Conservation (phyloP, 441 rosid species). For the Adansonia madagascariensis region DNA sequence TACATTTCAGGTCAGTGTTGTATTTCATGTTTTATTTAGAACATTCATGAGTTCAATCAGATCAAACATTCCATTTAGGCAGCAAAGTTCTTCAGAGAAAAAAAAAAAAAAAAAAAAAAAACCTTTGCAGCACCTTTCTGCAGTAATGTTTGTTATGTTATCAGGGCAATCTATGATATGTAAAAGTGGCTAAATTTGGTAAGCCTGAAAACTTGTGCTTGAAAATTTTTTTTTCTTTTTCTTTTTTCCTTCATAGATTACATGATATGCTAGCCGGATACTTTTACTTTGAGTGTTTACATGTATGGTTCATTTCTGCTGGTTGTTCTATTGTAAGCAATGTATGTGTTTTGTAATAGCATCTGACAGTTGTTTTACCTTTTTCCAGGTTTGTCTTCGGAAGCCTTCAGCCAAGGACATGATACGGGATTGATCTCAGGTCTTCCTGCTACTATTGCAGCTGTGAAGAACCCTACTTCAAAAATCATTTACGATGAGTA, state of each 20-base stretch:
- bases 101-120: no score
- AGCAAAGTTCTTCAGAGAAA: background rate
- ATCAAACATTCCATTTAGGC: background rate
- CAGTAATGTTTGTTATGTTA: background rate
- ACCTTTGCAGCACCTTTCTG: background rate
- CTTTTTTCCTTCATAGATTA: background rate
- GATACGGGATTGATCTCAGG: slow-evolving; percentile 62
- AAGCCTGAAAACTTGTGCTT: background rate
- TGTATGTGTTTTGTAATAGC: background rate
- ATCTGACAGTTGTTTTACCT: slow-evolving; percentile 4
- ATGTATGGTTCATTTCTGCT: background rate
- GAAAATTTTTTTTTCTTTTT: no score
- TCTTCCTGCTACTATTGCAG: slow-evolving; percentile 68
- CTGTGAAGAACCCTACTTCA: slow-evolving; percentile 77
- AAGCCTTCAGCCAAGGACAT: slow-evolving; percentile 53
- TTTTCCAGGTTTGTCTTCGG: slow-evolving; percentile 69
- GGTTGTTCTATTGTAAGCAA: background rate
- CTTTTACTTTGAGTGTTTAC: slow-evolving; percentile 3
- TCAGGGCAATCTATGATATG: slow-evolving; percentile 5
- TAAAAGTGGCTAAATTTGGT: background rate
- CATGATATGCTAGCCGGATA: background rate
- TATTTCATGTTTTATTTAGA: background rate
- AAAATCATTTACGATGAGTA: slow-evolving; percentile 81
- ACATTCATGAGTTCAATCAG: background rate
- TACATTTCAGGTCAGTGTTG: background rate